Conservation (phyloP, 257 asterid species). For the Coffea eugenioides region DNA sequence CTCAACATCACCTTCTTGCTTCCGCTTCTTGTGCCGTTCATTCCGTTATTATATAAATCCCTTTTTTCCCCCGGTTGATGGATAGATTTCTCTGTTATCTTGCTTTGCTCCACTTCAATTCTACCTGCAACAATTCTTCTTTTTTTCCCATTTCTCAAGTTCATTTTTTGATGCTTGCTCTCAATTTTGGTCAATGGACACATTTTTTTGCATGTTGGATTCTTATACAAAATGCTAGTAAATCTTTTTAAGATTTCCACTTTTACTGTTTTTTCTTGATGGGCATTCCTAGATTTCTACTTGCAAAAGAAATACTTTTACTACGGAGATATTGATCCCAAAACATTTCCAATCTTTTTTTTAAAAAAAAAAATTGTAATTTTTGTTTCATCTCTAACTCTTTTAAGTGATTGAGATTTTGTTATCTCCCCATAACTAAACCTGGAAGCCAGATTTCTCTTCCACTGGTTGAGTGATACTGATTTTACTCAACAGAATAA, state of each 20-base stretch:
- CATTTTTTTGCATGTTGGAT: too few relatives aligned
- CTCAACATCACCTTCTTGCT: not conserved
- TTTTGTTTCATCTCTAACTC: too few relatives aligned
- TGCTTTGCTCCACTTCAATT: not conserved
- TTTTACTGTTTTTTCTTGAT: too few relatives aligned
- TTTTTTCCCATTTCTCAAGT: not conserved
- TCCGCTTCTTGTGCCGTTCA: conserved; percentile 46
- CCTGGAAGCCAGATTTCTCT: not conserved
- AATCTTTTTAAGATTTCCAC: too few relatives aligned
- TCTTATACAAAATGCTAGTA: too few relatives aligned
- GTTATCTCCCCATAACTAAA: not conserved
- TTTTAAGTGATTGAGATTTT: not conserved
- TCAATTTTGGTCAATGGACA: too few relatives aligned
- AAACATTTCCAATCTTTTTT: not conserved
- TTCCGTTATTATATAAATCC: conserved; percentile 39
- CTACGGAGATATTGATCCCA: too few relatives aligned
- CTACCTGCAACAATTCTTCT: too few relatives aligned
- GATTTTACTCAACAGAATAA: conserved; percentile 39
- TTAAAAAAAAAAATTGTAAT: too few relatives aligned
- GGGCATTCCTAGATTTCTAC: too few relatives aligned
- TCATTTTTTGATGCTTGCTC: not conserved
- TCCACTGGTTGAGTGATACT: not conserved
- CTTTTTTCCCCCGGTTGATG: not conserved
- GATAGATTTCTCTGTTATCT: not conserved
- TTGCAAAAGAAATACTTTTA: too few relatives aligned